phyloP scores from a whole-genome alignment of 192 early-diverging fungal genomes.

The Phycomyces blakesleeanus region DNA sequence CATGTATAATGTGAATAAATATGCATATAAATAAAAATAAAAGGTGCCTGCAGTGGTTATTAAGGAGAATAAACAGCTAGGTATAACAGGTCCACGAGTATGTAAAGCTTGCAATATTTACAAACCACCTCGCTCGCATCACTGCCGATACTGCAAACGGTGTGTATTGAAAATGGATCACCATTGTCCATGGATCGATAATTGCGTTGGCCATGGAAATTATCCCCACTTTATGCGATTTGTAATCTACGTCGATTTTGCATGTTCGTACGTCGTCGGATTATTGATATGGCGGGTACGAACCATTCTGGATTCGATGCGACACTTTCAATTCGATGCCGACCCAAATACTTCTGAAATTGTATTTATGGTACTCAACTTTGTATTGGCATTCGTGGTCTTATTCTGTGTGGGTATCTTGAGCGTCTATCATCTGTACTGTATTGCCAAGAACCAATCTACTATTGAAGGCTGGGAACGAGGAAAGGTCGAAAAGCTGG shows the following conservation, averaged over 20 bases:
- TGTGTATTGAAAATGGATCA: constrained; percentile 93
- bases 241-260: constrained; percentile 62
- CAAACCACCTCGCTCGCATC: constrained; percentile 78
- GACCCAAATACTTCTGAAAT: constrained; percentile 47
- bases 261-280: constrained; percentile 50
- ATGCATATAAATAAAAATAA: too few species aligned
- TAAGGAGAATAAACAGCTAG: constrained; percentile 47
- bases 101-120: constrained; percentile 58
- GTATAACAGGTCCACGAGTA: constrained; percentile 63
- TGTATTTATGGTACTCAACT: constrained; percentile 72
- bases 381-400: constrained; percentile 69
- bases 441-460: constrained; percentile 61
- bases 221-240: constrained; percentile 79
- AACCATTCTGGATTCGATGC: constrained; percentile 39
- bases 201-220: constrained; percentile 80
- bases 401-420: constrained; percentile 71
- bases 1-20: too few species aligned
- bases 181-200: constrained; percentile 89
- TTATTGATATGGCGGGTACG: constrained; percentile 56
- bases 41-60: constrained; percentile 8
- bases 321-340: constrained; percentile 35
- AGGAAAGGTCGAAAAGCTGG: constrained; percentile 61
- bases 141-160: constrained; percentile 71
- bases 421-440: constrained; percentile 69
- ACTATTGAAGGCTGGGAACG: constrained; percentile 83